Evolutionary conservation across 2,329 filamentous ascomycete species (phyloP), one percentile per base, ranked within the genome.

Genomic region (Rasamsonia emersonii): DNA sequence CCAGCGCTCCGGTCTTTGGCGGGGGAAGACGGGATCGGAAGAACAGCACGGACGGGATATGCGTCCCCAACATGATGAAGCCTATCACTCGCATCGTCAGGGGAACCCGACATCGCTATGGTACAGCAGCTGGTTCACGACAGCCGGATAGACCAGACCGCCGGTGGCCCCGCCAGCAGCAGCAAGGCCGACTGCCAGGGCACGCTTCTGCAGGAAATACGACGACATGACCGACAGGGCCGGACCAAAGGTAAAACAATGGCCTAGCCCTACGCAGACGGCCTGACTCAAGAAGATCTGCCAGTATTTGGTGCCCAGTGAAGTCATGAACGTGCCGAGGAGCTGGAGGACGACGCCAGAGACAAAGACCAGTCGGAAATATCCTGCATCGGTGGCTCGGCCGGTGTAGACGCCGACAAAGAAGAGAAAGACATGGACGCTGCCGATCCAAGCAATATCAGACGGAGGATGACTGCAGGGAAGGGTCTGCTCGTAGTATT

Each of bases 281-380:
- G 58, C 65, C 33, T 70, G 66, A 0, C 62, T 46, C 3, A 73
- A 56, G 17, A 72, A 56, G 0, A 71, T 51, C 41, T 70, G 65
- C 57, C 62, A 70, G 42, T 69, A 70, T 11, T 45, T 39, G 0
- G 46, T 61, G 5, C 56, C 46, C 1, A 67, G 47, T 24, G 63
- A 67, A 5, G 65, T 64, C 41, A 59, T 57, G 41, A 71, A 62
- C 20, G 64, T 57, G 5, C 67, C 67, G 0, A 66, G 21, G 0
- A 68, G 40, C 5, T 51, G 43, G 7, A 66, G 30, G 4, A 59
- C 33, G 21, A 57, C 39, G 2, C 56, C 56, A 7, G 33, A 9
- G 3, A 47, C 10, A 4, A 53, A 43, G 3, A 54, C 43, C 3
- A 39, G 28, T 4, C 51, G 49, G 35, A 64, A 59, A 33, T 60